Base-by-base conservation (phyloP, 2,329 filamentous ascomycete species). In the Calonectria ilicicola region DNA sequence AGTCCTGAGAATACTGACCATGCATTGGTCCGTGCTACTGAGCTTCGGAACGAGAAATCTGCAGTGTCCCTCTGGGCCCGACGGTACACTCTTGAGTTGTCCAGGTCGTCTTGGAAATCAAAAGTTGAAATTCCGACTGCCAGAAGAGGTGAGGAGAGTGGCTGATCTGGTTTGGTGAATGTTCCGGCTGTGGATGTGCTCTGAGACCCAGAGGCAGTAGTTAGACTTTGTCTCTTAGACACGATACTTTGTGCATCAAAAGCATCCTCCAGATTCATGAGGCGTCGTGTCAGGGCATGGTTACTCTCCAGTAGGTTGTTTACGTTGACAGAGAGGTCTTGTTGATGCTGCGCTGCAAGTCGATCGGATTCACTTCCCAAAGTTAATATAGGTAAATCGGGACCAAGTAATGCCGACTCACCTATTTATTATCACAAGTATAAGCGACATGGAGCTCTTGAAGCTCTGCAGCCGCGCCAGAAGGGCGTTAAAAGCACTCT, bases 241-340 rank as follows among this genome's bases (percentile, higher is more conserved):
- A 46, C 12, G n/a, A 71, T 38, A 0, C 64, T 73, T 15, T 67
- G 72, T 0, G 23, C 1, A 15, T 76, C 74, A 3, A 71, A 19
- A 0, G 67, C 17, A 0, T 70, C 26, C 8, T 76, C 75, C 0
- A 76, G 0, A 1, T 58, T 69, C 67, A 76, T 66, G 1, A 76
- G 14, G 0, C 75, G 38, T 1, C 63, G 53, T 0, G 47, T 65
- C 0, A 76, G 40, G 0, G 27, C 10, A 0, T 68, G 2, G 0
- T 76, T 76, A 0, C 4, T 73, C 1, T 74, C 72, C 0, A 76
- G 15, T 1, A 76, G 74, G 8, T 12, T 0, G 1, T 68, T 67
- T 29, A 62, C 21, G n/a, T 42, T 42, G 21, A 62, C 10, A 0
- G 56, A 62, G n/a, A 62, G 56, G 14, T 62, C n/a, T 42, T 62